phyloP scores from a whole-genome alignment of 805 yeast species.

The Kluyveromyces nonfermentans region DNA sequence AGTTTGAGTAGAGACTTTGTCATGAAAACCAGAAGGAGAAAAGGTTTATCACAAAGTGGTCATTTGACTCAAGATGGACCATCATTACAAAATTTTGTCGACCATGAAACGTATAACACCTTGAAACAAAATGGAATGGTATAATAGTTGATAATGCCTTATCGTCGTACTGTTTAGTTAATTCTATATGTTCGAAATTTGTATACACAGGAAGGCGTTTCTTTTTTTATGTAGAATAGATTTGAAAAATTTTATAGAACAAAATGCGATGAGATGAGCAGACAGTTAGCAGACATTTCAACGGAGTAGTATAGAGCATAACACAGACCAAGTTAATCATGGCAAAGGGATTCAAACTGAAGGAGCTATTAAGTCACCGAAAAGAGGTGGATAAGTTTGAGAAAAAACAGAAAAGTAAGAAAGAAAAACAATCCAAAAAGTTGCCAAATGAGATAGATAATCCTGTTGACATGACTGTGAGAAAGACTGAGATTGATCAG shows the following conservation, averaged over 20 bases:
- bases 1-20: constrained; percentile 83
- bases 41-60: constrained; percentile 66
- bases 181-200: neutral
- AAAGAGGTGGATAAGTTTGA: constrained; percentile 18
- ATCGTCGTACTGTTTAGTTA: neutral
- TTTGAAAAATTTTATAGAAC: constrained; percentile 6
- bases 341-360: constrained; percentile 29
- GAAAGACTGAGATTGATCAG: constrained; percentile 17
- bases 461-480: constrained; percentile 28
- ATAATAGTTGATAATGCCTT: neutral
- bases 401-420: constrained; percentile 17
- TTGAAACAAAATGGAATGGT: constrained; percentile 42
- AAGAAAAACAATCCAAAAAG: constrained; percentile 13
- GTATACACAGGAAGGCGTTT: neutral
- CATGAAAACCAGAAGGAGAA: constrained; percentile 78
- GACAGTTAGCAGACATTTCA: constrained; percentile 8
- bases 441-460: constrained; percentile 17
- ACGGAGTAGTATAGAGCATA: neutral
- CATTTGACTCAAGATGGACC: constrained; percentile 26
- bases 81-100: constrained; percentile 53
- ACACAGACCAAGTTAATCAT: constrained; percentile 8
- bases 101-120: constrained; percentile 44
- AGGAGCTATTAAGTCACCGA: constrained; percentile 21
- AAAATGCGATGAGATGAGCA: constrained; percentile 18
- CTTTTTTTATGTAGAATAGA: neutral